Evolutionary conservation across 1,284 basidiomycete species (phyloP).

Genomic region (Fomitopsis schrenkii): DNA sequence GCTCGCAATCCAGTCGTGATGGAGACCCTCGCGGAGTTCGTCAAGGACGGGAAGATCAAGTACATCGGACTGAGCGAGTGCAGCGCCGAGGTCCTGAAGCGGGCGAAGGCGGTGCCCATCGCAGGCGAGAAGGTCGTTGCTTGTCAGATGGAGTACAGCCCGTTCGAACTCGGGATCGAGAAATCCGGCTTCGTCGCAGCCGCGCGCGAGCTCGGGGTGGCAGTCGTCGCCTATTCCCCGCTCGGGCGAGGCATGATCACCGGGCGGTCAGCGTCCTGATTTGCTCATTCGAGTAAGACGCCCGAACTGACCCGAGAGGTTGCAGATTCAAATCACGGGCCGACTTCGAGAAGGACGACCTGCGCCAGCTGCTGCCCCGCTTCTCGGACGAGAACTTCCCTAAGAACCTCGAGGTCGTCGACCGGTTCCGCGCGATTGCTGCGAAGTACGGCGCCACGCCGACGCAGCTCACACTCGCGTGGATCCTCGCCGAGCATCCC

Average conservation of each 20-base stretch:
- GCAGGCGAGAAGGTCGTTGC: conserved; percentile 26
- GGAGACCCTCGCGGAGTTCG: not conserved
- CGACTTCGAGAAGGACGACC: not conserved
- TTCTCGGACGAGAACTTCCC: not conserved
- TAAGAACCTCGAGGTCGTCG: not conserved
- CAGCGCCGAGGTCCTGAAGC: conserved; percentile 4
- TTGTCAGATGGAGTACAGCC: conserved; percentile 40
- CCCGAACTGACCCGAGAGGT: not conserved
- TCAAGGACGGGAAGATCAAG: not conserved
- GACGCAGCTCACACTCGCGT: conserved; percentile 38
- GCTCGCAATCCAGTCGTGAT: not conserved
- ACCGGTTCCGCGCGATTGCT: not conserved
- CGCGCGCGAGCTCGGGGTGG: conserved; percentile 27
- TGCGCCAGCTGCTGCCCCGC: not conserved
- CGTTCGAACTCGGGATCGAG: conserved; percentile 35
- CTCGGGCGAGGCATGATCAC: conserved; percentile 31
- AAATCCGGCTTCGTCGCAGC: conserved; percentile 24
- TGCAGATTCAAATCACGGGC: not conserved
- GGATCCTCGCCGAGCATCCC: conserved; percentile 32
- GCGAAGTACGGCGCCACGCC: conserved; percentile 27
- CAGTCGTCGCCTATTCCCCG: conserved; percentile 39
- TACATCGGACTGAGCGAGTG: not conserved
- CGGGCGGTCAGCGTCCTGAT: not conserved
- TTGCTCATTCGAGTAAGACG: not conserved
- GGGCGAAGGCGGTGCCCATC: conserved; percentile 35